A percentile compares a stretch with the other conserved stretches of the same genome.
Conservation (phyloP, 345 rosid species). For the Populus alba region DNA sequence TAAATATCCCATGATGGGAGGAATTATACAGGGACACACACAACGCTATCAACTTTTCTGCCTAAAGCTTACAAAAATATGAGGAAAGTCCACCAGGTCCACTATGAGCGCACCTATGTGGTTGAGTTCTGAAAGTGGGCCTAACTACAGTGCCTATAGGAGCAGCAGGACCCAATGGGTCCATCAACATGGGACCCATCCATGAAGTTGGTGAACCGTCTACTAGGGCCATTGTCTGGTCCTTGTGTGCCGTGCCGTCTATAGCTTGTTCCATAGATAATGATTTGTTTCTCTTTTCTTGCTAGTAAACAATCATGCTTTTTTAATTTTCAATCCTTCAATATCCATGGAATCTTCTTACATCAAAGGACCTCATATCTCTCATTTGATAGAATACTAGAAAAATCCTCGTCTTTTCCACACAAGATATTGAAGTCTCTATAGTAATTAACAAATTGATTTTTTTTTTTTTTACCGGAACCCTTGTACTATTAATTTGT, state of each 20-base stretch:
- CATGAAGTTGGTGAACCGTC: neutral
- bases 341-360: neutral
- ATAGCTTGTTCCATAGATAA: neutral
- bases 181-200: neutral
- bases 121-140: constrained; percentile 5
- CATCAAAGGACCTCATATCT: neutral
- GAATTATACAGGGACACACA: too few relatives aligned
- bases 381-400: neutral
- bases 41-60: too few relatives aligned
- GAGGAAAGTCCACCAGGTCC: neutral
- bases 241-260: neutral
- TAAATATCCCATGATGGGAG: too few relatives aligned
- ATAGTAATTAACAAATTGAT: too few relatives aligned
- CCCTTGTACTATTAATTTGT: too few relatives aligned
- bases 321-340: neutral
- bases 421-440: too few relatives aligned
- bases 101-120: neutral
- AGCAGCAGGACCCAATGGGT: neutral
- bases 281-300: neutral
- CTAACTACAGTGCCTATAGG: constrained; percentile 5
- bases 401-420: too few relatives aligned
- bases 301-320: neutral
- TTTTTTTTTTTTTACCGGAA: too few relatives aligned
- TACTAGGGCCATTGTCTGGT: neutral
- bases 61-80: neutral